phyloP scores from a whole-genome alignment of 257 asterid genomes.

The Salvia splendens region DNA sequence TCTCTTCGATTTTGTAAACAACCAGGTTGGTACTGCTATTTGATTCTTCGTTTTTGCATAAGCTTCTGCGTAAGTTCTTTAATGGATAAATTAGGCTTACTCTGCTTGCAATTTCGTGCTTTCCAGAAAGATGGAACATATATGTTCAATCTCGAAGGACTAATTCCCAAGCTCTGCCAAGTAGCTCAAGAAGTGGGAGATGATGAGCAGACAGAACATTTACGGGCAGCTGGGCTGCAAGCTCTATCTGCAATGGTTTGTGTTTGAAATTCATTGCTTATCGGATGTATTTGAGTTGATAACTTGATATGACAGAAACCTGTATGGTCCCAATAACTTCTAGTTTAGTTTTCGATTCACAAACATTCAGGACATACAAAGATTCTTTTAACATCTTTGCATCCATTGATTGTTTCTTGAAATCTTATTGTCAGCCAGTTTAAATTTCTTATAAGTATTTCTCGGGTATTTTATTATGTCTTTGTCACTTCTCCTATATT shows the following conservation, averaged over 20 bases:
- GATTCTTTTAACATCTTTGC: not conserved
- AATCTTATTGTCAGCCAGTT: not conserved
- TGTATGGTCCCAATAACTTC: not conserved
- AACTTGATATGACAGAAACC: not conserved
- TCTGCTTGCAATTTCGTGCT: conserved; percentile 26
- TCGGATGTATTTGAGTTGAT: conserved; percentile 11
- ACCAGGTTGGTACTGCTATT: conserved; percentile 63
- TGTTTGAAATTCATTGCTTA: conserved; percentile 20
- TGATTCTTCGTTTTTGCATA: conserved; percentile 15
- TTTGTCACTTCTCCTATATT: conserved; percentile 2
- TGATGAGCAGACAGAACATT: conserved; percentile 54
- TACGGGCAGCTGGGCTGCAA: conserved; percentile 73
- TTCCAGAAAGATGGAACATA: conserved; percentile 82
- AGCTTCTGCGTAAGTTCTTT: conserved; percentile 22
- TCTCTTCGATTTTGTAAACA: conserved; percentile 88
- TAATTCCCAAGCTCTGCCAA: conserved; percentile 84
- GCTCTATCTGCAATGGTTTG: conserved; percentile 85
- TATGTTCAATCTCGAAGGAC: conserved; percentile 85
- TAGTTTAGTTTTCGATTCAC: not conserved
- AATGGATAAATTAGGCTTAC: conserved; percentile 28
- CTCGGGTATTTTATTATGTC: not conserved
- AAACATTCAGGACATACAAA: not conserved
- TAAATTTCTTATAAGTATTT: conserved; percentile 1
- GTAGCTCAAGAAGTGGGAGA: conserved; percentile 89
- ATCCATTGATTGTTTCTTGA: not conserved